phyloP scores from a whole-genome alignment of 129 eudicot species.

The Ambrosia artemisiifolia region DNA sequence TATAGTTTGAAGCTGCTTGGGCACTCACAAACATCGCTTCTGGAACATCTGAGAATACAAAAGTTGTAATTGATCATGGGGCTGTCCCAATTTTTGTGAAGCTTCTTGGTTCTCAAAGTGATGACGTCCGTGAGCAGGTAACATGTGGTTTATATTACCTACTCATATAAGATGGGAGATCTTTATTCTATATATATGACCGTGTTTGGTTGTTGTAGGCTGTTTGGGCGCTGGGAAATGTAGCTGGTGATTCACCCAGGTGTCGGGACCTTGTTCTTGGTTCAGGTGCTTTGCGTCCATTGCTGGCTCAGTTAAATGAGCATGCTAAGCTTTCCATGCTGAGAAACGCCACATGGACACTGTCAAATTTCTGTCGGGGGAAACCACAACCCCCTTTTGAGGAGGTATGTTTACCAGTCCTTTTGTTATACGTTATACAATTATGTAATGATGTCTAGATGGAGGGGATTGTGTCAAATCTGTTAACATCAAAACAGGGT shows the following conservation, averaged over 20 bases:
- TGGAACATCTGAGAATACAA: constrained; percentile 84
- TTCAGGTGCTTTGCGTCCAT: constrained; percentile 73
- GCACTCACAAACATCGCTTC: constrained; percentile 91
- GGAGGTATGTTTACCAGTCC: constrained; percentile 44
- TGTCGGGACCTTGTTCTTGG: constrained; percentile 87
- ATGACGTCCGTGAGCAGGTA: constrained; percentile 96
- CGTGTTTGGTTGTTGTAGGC: constrained; percentile 37
- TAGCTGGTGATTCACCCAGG: constrained; percentile 90
- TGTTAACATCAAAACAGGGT: neutral
- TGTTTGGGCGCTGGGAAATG: constrained; percentile 92
- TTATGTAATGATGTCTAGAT: neutral
- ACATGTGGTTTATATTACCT: neutral
- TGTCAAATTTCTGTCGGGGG: constrained; percentile 88
- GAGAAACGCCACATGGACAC: constrained; percentile 90
- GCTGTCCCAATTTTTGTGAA: constrained; percentile 86
- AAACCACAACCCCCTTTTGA: constrained; percentile 90
- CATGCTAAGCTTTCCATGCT: constrained; percentile 86
- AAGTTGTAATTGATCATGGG: constrained; percentile 80
- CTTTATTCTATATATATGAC: neutral
- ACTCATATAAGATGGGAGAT: neutral
- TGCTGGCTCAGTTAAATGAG: constrained; percentile 71
- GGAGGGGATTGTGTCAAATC: neutral
- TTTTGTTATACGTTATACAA: neutral
- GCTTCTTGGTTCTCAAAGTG: constrained; percentile 79
- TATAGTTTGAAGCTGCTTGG: constrained; percentile 96